These are phyloP conservation scores for Mortierella sp. DNA, from an alignment of 371 early-diverging fungal species.

Conservation along the genomic window DNA sequence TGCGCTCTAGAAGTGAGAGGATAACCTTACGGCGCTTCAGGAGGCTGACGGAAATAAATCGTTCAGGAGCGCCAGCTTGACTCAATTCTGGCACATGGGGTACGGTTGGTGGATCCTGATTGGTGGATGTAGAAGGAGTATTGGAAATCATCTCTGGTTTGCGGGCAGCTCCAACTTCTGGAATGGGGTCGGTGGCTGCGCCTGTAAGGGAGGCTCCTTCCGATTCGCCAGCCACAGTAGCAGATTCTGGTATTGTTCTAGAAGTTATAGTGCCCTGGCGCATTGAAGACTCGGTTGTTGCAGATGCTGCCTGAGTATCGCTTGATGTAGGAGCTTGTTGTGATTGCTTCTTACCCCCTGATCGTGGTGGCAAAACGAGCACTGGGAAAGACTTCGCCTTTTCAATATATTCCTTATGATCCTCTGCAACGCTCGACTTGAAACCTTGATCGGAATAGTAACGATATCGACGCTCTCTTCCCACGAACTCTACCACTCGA, in stretches of 20 bases:
- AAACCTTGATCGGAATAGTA: slow-evolving; percentile 38
- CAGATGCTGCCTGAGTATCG: not conserved
- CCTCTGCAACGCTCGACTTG: slow-evolving; percentile 26
- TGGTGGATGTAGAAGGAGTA: not conserved
- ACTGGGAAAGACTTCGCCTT: slow-evolving; percentile 17
- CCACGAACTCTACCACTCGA: slow-evolving; percentile 46
- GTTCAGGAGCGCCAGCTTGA: slow-evolving; percentile 11
- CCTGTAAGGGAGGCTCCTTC: not conserved
- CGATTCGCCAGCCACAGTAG: too few species aligned
- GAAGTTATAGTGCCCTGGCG: not conserved
- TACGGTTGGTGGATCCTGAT: not conserved
- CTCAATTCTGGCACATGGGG: not conserved
- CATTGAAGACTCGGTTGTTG: not conserved
- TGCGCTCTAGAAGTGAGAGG: slow-evolving; percentile 29
- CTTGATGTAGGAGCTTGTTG: not conserved
- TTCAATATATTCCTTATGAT: slow-evolving; percentile 46
- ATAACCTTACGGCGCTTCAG: slow-evolving; percentile 39
- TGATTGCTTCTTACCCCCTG: not conserved
- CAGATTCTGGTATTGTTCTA: not conserved
- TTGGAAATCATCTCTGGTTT: not conserved
- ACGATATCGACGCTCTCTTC: slow-evolving; percentile 47
- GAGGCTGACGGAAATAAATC: slow-evolving; percentile 35
- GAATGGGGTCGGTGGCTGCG: not conserved
- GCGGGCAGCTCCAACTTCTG: not conserved
- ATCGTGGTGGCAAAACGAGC: not conserved